Evolutionary conservation across 495 filamentous ascomycete genomes (phyloP).

Genomic region (Tuber magnatum): DNA sequence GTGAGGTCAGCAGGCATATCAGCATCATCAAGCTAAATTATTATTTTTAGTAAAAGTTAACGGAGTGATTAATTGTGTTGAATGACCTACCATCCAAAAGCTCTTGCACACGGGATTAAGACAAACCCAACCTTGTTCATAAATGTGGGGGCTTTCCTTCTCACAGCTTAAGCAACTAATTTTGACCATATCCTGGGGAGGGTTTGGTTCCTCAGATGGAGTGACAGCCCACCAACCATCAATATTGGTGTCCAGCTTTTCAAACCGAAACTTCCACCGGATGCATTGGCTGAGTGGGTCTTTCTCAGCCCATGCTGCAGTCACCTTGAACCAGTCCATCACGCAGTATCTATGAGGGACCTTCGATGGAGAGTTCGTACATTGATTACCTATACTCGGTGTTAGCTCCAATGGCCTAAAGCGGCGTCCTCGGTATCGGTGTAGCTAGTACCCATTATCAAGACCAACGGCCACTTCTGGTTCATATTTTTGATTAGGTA

Average conservation of each 20-base stretch:
- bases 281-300: slow-evolving; percentile 41
- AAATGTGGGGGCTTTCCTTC: slow-evolving; percentile 45
- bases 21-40: slow-evolving; percentile 27
- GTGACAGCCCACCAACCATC: slow-evolving; percentile 63
- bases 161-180: slow-evolving; percentile 46
- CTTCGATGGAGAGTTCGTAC: slow-evolving; percentile 46
- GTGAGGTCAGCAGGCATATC: slow-evolving; percentile 42
- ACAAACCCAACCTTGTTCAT: slow-evolving; percentile 63
- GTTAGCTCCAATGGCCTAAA: slow-evolving; percentile 5
- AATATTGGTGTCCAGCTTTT: slow-evolving; percentile 56
- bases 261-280: slow-evolving; percentile 56
- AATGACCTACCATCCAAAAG: slow-evolving; percentile 50
- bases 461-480: slow-evolving; percentile 45
- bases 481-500: slow-evolving; percentile 44
- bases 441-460: slow-evolving; percentile 54
- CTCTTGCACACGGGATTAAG: slow-evolving; percentile 50
- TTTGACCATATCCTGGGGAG: slow-evolving; percentile 43
- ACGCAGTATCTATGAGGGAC: slow-evolving; percentile 62
- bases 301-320: slow-evolving; percentile 65
- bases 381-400: slow-evolving; percentile 24
- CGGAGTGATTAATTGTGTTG: slow-evolving; percentile 20
- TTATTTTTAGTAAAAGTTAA: slow-evolving; percentile 10
- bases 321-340: slow-evolving; percentile 65
- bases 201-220: slow-evolving; percentile 35
- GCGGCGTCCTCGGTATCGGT: neutral